Conservation (phyloP, 495 filamentous ascomycete genomes). For the Aspergillus sparsus region DNA sequence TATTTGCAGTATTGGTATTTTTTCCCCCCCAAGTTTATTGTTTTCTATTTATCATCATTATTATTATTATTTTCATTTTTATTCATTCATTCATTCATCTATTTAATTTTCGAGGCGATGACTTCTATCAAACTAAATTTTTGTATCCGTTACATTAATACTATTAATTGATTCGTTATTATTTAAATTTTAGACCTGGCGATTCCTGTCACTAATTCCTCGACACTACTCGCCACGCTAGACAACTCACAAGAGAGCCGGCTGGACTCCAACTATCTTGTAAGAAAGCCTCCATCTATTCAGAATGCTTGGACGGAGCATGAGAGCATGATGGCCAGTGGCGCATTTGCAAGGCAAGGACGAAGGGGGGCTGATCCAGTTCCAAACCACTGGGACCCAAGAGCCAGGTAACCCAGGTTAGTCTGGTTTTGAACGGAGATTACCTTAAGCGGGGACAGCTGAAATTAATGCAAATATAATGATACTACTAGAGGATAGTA, state of each 20-base stretch:
- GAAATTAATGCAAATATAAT: conserved; percentile 10
- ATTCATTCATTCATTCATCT: background rate
- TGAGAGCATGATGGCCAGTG: conserved; percentile 22
- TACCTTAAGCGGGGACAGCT: conserved; percentile 11
- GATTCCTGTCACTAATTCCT: conserved; percentile 6
- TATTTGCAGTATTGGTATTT: background rate
- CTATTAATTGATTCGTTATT: background rate
- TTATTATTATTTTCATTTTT: conserved; percentile 9
- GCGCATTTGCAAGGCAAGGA: conserved; percentile 19
- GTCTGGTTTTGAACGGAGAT: conserved; percentile 13
- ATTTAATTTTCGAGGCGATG: conserved; percentile 3
- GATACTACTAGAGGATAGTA: conserved; percentile 4
- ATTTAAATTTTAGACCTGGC: conserved; percentile 3
- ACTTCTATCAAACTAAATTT: too few relatives aligned
- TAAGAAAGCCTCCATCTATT: background rate
- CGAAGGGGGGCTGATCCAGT: conserved; percentile 22
- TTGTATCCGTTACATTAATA: too few relatives aligned
- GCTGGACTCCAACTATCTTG: conserved; percentile 3
- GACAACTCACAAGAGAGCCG: conserved; percentile 19
- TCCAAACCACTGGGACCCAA: conserved; percentile 30
- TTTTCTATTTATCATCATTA: background rate
- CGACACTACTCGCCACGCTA: conserved; percentile 23
- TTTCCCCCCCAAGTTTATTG: background rate
- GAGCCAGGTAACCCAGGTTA: conserved; percentile 21
- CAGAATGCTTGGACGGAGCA: background rate